A percentile compares a stretch with the other conserved stretches of the same genome.
phyloP scores from a whole-genome alignment of 163 green algal genomes.

The Chlorella variabilis region DNA sequence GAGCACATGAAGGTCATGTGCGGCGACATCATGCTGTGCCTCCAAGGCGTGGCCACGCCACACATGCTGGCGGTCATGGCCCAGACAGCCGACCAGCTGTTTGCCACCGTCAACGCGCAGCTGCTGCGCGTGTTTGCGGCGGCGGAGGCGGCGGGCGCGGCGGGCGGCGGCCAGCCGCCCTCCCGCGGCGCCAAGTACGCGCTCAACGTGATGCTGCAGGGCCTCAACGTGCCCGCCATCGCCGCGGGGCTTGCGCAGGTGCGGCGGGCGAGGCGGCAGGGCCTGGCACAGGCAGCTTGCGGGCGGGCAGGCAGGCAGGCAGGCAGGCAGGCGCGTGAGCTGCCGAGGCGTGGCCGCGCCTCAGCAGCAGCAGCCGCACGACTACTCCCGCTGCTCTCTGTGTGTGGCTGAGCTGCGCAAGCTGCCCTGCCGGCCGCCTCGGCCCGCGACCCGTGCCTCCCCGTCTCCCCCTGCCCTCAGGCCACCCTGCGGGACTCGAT shows the following conservation, averaged over 20 bases:
- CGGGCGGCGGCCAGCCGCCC: slow-evolving; percentile 33
- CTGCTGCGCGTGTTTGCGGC: slow-evolving; percentile 37
- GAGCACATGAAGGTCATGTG: slow-evolving; percentile 53
- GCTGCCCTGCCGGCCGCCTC: too few species aligned
- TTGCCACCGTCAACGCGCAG: slow-evolving; percentile 38
- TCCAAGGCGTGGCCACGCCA: slow-evolving; percentile 15
- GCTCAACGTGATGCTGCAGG: slow-evolving; percentile 90
- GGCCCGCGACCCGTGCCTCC: too few species aligned
- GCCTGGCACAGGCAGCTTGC: too few species aligned
- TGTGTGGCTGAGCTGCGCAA: too few species aligned
- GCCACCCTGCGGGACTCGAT: slow-evolving; percentile 54
- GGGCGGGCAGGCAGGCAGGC: neutral
- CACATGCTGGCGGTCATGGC: slow-evolving; percentile 41
- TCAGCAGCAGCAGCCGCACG: too few species aligned
- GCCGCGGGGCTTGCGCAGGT: neutral
- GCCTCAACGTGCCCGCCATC: slow-evolving; percentile 34
- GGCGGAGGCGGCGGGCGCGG: slow-evolving; percentile 27
- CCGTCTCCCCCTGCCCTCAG: neutral
- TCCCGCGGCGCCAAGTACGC: slow-evolving; percentile 87
- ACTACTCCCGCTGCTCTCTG: too few species aligned
- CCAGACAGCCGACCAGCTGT: slow-evolving; percentile 39
- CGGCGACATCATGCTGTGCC: slow-evolving; percentile 33
- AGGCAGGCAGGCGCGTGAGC: too few species aligned
- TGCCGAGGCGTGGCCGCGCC: too few species aligned
- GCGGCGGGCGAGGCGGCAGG: too few species aligned